Percentiles rank a stretch among this genome's conserved stretches.
These are phyloP conservation scores for Monosporozyma servazzii DNA, from an alignment of 805 yeast species.

Conservation along the genomic window DNA sequence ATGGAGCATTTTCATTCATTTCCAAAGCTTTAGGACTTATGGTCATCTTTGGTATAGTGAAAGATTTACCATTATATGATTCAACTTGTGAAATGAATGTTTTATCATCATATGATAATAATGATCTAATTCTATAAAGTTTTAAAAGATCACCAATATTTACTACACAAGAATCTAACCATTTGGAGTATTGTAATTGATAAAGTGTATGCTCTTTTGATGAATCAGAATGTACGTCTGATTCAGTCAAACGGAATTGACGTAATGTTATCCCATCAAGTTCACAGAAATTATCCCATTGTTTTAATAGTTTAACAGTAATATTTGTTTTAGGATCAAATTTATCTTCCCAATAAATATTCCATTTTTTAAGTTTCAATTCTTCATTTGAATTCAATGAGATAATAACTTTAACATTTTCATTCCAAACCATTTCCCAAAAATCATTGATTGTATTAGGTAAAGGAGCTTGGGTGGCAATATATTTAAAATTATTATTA, in stretches of 20 bases:
- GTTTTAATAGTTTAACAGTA: slow-evolving; percentile 29
- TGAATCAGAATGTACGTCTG: not conserved
- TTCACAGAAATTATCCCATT: slow-evolving; percentile 23
- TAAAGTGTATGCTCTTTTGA: slow-evolving; percentile 32
- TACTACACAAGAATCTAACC: slow-evolving; percentile 78
- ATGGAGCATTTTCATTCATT: slow-evolving; percentile 32
- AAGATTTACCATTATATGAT: not conserved
- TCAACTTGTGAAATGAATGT: not conserved
- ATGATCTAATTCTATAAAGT: slow-evolving; percentile 18
- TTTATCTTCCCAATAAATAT: slow-evolving; percentile 62
- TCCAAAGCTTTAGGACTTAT: not conserved
- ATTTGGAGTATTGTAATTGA: slow-evolving; percentile 66
- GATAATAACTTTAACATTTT: slow-evolving; percentile 57
- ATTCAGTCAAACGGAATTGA: slow-evolving; percentile 17
- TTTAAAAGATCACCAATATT: slow-evolving; percentile 7
- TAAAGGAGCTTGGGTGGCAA: slow-evolving; percentile 89
- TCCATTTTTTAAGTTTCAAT: slow-evolving; percentile 69
- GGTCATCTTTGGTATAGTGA: not conserved
- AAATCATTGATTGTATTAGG: slow-evolving; percentile 73
- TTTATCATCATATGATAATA: slow-evolving; percentile 17
- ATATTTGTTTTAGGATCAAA: slow-evolving; percentile 12
- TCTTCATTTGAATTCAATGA: slow-evolving; percentile 72
- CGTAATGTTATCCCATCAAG: slow-evolving; percentile 30
- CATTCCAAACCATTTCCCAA: slow-evolving; percentile 71
- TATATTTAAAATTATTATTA: slow-evolving; percentile 39